Percentiles rank a stretch among this genome's conserved stretches.
Evolutionary conservation across 306 rosid genomes (phyloP).

Genomic region (Urtica urens): DNA sequence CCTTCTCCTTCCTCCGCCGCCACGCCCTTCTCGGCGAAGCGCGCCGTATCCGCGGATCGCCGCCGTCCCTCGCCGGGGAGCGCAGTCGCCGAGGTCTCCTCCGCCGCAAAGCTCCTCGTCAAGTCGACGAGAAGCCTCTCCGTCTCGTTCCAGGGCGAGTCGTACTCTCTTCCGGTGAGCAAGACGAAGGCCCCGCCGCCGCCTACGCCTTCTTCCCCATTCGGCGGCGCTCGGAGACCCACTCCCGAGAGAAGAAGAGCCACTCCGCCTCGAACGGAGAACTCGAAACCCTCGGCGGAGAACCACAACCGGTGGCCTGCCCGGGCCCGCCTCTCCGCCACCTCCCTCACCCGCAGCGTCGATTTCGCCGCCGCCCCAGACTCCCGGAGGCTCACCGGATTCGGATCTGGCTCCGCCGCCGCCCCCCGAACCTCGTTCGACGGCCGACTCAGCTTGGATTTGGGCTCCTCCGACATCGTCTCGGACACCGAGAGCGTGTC

Average conservation of each 20-base stretch:
- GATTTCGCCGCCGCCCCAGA: slow-evolving; percentile 34
- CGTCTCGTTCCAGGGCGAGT: slow-evolving; percentile 93
- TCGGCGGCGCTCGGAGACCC: slow-evolving; percentile 48
- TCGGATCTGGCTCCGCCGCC: slow-evolving; percentile 61
- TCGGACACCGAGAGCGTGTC: slow-evolving; percentile 97
- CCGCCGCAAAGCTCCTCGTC: slow-evolving; percentile 73
- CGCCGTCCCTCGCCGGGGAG: slow-evolving; percentile 37
- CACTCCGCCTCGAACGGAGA: slow-evolving; percentile 62
- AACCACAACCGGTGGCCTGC: slow-evolving; percentile 98
- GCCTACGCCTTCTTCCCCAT: slow-evolving; percentile 23
- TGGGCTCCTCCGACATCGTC: slow-evolving; percentile 57
- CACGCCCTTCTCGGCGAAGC: slow-evolving; percentile 46
- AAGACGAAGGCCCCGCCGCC: slow-evolving; percentile 59
- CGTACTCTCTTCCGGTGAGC: slow-evolving; percentile 90
- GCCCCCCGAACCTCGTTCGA: slow-evolving; percentile 70
- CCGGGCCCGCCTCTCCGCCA: slow-evolving; percentile 31
- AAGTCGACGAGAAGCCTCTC: slow-evolving; percentile 93
- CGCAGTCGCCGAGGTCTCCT: slow-evolving; percentile 27
- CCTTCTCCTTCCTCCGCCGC: slow-evolving; percentile 41
- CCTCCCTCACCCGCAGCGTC: slow-evolving; percentile 48
- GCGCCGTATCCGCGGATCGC: slow-evolving; percentile 87
- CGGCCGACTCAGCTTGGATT: slow-evolving; percentile 80
- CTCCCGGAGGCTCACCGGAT: slow-evolving; percentile 38
- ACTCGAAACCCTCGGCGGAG: slow-evolving; percentile 46
- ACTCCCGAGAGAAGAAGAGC: slow-evolving; percentile 89